Conservation (phyloP, 2,329 filamentous ascomycete species). For the Grosmannia huntii region DNA sequence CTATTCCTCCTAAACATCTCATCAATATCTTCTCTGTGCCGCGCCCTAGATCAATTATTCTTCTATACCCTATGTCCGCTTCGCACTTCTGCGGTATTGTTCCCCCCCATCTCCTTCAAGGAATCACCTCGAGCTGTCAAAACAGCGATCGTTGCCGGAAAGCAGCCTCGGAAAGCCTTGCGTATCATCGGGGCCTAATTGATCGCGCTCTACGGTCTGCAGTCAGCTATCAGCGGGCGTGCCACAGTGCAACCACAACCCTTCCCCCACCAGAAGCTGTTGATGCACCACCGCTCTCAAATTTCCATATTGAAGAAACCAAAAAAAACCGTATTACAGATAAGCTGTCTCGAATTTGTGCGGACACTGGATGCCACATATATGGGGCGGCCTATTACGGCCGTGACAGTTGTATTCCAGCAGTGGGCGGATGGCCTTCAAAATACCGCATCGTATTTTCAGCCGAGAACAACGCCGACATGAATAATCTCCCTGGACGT, state of each 20-base stretch:
- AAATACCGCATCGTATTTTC: constrained; percentile 19
- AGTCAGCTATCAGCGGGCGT: not conserved
- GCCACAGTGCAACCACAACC: not conserved
- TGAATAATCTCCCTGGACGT: constrained; percentile 27
- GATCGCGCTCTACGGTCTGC: not conserved
- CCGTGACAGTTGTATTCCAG: not conserved
- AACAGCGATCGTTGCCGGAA: constrained; percentile 1
- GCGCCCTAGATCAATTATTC: not conserved
- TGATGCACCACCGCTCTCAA: not conserved
- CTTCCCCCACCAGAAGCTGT: not conserved
- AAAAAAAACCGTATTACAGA: too few species aligned
- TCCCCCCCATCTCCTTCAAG: constrained; percentile 7
- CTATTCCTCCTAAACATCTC: not conserved
- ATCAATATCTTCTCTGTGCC: too few species aligned
- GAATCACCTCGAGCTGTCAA: constrained; percentile 1
- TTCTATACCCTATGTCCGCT: not conserved
- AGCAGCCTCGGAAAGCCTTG: constrained; percentile 2
- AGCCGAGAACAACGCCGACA: constrained; percentile 24
- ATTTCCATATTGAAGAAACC: not conserved
- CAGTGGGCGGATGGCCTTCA: not conserved
- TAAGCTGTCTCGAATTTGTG: not conserved
- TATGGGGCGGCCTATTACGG: too few species aligned
- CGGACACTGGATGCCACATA: not conserved
- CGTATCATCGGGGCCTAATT: not conserved
- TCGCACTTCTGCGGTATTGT: constrained; percentile 4